Percentiles rank a stretch among this genome's conserved stretches.
Evolutionary conservation across 2,329 filamentous ascomycete genomes (phyloP).

Genomic region (Talaromyces sp.): DNA sequence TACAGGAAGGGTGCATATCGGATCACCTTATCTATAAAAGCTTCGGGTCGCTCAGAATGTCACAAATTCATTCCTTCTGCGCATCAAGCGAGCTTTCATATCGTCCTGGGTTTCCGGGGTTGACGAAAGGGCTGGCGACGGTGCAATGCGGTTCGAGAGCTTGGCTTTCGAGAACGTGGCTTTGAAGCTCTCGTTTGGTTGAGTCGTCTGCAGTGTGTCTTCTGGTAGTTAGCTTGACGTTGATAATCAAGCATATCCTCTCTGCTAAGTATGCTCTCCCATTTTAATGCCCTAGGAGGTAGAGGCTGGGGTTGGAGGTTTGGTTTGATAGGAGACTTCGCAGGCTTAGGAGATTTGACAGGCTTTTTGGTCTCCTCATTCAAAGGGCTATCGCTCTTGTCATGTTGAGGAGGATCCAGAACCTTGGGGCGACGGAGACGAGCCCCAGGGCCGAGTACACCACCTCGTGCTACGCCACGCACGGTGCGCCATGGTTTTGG

Average conservation of each 20-base stretch:
- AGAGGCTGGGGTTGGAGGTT: too few species aligned
- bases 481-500: not conserved
- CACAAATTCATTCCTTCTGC: too few species aligned
- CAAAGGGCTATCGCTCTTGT: not conserved
- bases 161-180: not conserved
- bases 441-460: conserved; percentile 12
- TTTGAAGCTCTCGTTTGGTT: not conserved
- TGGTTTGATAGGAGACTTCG: too few species aligned
- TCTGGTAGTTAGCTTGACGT: not conserved
- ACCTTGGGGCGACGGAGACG: not conserved
- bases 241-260: not conserved
- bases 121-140: too few species aligned
- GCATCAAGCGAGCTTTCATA: too few species aligned
- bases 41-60: not conserved
- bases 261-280: not conserved
- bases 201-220: not conserved
- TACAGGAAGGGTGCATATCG: not conserved
- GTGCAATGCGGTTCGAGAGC: not conserved
- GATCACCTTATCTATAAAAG: not conserved
- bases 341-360: too few species aligned
- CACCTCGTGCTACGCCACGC: conserved; percentile 4
- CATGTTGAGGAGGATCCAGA: not conserved
- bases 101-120: too few species aligned
- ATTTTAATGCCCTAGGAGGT: not conserved
- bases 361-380: not conserved